Base-by-base conservation (phyloP, 2,329 filamentous ascomycete genomes). In the Daldinia sp. region DNA sequence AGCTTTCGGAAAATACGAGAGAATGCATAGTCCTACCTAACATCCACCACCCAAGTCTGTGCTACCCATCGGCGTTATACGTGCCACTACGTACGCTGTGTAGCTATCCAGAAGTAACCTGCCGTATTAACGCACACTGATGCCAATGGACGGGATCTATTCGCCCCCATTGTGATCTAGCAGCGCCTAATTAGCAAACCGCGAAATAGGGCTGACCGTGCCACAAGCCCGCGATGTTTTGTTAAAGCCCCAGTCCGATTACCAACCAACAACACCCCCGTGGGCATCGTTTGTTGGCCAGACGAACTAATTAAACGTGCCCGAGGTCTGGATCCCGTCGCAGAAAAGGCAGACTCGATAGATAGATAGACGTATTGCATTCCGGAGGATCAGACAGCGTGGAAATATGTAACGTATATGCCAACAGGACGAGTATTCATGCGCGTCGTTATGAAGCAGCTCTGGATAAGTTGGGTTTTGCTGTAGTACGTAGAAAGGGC, bases 211-310 rank as follows among this genome's bases (percentile, higher is more conserved):
- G 39, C 39, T 45, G 39, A 27, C 39, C 39, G 39, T 25, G 39
- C 39, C 39, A 15, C 39, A 45, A 3, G 3, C 6, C 21, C 21
- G 27, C 7, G 13, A 25, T 45, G n/a, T n/a, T n/a, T n/a, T n/a
- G n/a, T n/a, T n/a, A n/a, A n/a, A 27, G 15, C 25, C 3, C 19
- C 2, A 15, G 13, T 3, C 21, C 21, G 25, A 11, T 27, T 30
- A 47, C 43, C 23, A 47, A 25, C 39, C 39, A 43, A 43, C 49
- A 53, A n/a, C 37, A 39, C n/a, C n/a, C n/a, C n/a, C n/a, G n/a
- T n/a, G 29, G 29, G 43, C 54, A 41, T 30, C 32, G 32, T 34
- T n/a, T 37, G 34, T 39, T 34, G 21, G 37, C 34, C 27, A n/a
- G n/a, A n/a, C n/a, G n/a, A n/a, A 56, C 11, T 21, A 37, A 37